Evolutionary conservation across 2,329 filamentous ascomycete genomes (phyloP).

Genomic region (Leptographium galeiforme): DNA sequence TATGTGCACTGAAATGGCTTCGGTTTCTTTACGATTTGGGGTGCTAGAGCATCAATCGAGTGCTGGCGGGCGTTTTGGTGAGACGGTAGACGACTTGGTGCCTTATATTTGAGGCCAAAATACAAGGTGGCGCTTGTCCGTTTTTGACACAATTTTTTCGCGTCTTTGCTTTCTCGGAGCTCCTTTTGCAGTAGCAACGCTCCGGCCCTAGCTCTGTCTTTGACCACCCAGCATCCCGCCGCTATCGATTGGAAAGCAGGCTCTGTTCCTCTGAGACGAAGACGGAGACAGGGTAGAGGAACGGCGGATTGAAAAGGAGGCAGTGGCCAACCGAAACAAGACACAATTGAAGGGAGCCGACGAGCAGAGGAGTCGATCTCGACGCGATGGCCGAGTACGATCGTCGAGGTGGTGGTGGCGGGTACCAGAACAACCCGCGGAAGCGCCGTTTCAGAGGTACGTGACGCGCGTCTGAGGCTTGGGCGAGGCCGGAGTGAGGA

Average conservation of each 20-base stretch:
- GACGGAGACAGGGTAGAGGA: background rate
- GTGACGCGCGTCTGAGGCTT: constrained; percentile 12
- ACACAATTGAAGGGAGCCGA: background rate
- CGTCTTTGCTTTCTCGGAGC: background rate
- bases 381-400: constrained; percentile 42
- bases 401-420: constrained; percentile 22
- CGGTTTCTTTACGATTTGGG: background rate
- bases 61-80: no score
- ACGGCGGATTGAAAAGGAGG: background rate
- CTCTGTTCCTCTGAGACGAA: background rate
- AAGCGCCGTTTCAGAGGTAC: constrained; percentile 73
- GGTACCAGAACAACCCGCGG: constrained; percentile 34
- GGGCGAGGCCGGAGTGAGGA: constrained; percentile 15
- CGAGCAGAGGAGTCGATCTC: background rate
- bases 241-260: background rate
- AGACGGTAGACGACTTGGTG: no score
- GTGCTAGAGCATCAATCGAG: no score
- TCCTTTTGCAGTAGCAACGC: background rate
- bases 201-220: background rate
- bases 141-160: constrained; percentile 1
- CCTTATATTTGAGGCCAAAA: background rate
- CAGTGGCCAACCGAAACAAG: background rate
- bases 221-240: background rate
- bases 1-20: background rate
- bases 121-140: background rate